Conservation (phyloP, 2,329 filamentous ascomycete species). For the Ascochyta pisi region DNA sequence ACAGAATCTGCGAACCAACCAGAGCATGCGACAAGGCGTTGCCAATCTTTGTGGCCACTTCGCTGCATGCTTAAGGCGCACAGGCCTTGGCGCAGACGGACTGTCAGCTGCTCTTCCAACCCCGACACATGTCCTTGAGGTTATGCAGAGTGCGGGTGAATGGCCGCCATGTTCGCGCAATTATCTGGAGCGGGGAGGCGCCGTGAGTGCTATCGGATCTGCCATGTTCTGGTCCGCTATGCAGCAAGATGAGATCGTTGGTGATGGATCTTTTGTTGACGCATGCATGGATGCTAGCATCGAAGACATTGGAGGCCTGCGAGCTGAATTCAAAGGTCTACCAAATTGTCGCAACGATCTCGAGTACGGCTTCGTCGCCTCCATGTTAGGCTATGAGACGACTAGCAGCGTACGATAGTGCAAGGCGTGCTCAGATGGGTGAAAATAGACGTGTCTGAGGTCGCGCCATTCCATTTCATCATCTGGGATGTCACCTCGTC, state of each 20-base stretch:
- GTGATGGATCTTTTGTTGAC: neutral
- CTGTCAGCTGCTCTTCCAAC: neutral
- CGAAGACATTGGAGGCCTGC: neutral
- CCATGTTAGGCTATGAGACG: neutral
- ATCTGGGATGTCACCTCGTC: too few relatives aligned
- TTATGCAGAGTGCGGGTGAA: neutral
- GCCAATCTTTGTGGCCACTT: too few relatives aligned
- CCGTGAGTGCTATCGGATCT: neutral
- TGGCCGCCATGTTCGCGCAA: neutral
- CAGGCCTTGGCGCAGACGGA: neutral
- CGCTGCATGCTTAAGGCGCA: too few relatives aligned
- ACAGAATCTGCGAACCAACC: too few relatives aligned
- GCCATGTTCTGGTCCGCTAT: neutral
- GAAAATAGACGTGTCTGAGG: too few relatives aligned
- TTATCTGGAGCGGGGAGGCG: neutral
- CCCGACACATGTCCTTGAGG: neutral
- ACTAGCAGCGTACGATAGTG: neutral
- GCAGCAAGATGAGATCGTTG: neutral
- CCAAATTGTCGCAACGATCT: neutral
- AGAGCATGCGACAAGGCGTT: too few relatives aligned
- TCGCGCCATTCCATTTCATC: too few relatives aligned
- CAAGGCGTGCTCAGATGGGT: too few relatives aligned
- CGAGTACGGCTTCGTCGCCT: neutral
- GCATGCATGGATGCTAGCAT: neutral
- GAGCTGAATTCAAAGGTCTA: neutral